Conservation (phyloP, 2,329 filamentous ascomycete genomes). For the Apiospora phragmitis region DNA sequence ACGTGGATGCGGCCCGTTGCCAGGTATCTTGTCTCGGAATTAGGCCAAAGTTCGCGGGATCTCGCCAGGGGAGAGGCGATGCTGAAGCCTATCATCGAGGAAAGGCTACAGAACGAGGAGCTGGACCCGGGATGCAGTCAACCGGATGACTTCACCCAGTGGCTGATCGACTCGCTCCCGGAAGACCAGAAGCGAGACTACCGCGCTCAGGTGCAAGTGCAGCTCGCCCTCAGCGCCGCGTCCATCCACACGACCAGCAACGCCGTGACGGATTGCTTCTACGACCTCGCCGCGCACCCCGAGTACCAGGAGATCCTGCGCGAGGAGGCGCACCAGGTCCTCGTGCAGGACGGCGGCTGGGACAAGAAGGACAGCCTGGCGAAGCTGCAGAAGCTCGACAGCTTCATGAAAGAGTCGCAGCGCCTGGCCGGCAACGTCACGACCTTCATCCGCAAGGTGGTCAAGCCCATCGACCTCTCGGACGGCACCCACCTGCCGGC, state of each 20-base stretch:
- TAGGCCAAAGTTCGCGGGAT: slow-evolving; percentile 45
- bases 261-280: slow-evolving; percentile 49
- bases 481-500: slow-evolving; percentile 52
- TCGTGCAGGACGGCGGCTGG: slow-evolving; percentile 36
- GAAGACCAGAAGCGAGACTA: slow-evolving; percentile 37
- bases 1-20: slow-evolving; percentile 48
- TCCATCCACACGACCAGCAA: slow-evolving; percentile 54
- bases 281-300: slow-evolving; percentile 50
- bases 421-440: slow-evolving; percentile 36
- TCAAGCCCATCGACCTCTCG: slow-evolving; percentile 51
- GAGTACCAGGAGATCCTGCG: slow-evolving; percentile 52
- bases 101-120: slow-evolving; percentile 44
- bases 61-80: slow-evolving; percentile 43
- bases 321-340: slow-evolving; percentile 46
- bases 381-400: slow-evolving; percentile 42
- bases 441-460: slow-evolving; percentile 51
- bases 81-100: slow-evolving; percentile 46
- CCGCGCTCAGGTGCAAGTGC: slow-evolving; percentile 39
- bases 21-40: slow-evolving; percentile 47
- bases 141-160: slow-evolving; percentile 49
- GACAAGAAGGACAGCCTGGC: slow-evolving; percentile 36
- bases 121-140: slow-evolving; percentile 34
- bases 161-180: slow-evolving; percentile 41
- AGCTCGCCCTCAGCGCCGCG: slow-evolving; percentile 47
- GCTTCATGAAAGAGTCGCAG: slow-evolving; percentile 40